Evolutionary conservation across 352 stramenopile genomes (phyloP), one percentile per base, ranked within the genome.

Genomic region (Phytophthora sojae): DNA sequence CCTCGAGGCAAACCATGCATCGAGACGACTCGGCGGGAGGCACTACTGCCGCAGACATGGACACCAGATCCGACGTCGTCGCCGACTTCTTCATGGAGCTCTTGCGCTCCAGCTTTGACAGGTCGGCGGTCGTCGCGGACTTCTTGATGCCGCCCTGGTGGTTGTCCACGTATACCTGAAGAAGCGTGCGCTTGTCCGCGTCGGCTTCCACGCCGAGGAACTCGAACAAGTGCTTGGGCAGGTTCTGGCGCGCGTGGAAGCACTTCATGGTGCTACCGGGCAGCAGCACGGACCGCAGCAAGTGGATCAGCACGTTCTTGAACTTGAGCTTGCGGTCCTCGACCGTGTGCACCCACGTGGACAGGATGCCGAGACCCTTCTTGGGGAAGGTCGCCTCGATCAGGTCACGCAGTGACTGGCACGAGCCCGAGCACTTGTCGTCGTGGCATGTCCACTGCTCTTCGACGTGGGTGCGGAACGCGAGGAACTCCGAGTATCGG

Each of bases 181-280:
- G 73, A 52, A 88, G 66, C 39, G 80, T 83, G 23, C 80, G 82
- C 23, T 71, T 76, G 61, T 88, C 79, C 9, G 63, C 61, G 21
- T 63, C 69, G 56, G 85, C 64, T 30, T 75, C 26, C 6, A 90
- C 82, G 35, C 76, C 74, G 2, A 90, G 71, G 53, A 88, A 88
- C 49, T 73, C 57, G 53, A 85, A 86, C 12, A 88, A 57, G 49
- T 83, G 62, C 23, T 42, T 63, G 11, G 82, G 82, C 14, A 88
- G 69, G 11, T 66, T 47, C 26, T 81, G 73, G 25, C 80, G 82
- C 14, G 80, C 76, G 45, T 67, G 60, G 39, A 71, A 69, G 39
- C 85, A 91, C 67, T 89, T 90, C 85, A 93, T 93, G 17, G 80
- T 81, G 49, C 80, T 91, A 19, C 83, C 83, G 1, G 83, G 82